Conservation (phyloP, 441 rosid species). For the Francoa sonchifolia region DNA sequence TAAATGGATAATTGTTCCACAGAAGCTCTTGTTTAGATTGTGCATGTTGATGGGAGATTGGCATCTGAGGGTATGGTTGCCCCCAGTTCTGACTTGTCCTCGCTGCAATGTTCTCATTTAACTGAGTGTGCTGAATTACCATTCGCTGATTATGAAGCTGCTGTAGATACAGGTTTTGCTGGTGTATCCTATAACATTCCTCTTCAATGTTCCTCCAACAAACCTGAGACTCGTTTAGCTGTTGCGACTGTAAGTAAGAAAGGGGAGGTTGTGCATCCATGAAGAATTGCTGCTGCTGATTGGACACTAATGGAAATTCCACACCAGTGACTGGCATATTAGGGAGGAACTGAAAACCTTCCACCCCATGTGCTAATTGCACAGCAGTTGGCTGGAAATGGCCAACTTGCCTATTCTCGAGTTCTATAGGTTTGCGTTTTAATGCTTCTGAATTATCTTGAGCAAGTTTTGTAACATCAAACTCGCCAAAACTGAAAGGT, state of each 20-base stretch:
- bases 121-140: slow-evolving; percentile 29
- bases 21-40: slow-evolving; percentile 32
- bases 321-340: slow-evolving; percentile 24
- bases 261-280: slow-evolving; percentile 29
- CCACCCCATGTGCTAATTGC: slow-evolving; percentile 32
- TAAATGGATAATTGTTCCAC: slow-evolving; percentile 21
- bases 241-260: slow-evolving; percentile 34
- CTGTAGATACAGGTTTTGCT: slow-evolving; percentile 38
- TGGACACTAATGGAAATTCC: slow-evolving; percentile 32
- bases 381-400: slow-evolving; percentile 27
- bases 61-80: slow-evolving; percentile 36
- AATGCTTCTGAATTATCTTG: slow-evolving; percentile 19
- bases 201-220: slow-evolving; percentile 42
- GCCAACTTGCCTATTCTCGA: slow-evolving; percentile 36
- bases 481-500: slow-evolving; percentile 26
- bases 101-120: slow-evolving; percentile 18
- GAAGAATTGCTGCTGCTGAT: slow-evolving; percentile 36
- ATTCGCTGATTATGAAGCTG: slow-evolving; percentile 33
- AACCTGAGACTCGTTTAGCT: slow-evolving; percentile 32
- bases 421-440: slow-evolving; percentile 23
- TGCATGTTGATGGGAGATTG: slow-evolving; percentile 28
- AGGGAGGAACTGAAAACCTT: slow-evolving; percentile 27
- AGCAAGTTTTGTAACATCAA: slow-evolving; percentile 19
- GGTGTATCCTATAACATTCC: slow-evolving; percentile 40
- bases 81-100: slow-evolving; percentile 23